Conservation (phyloP, 352 stramenopile genomes). For the Blastocystis sp. region DNA sequence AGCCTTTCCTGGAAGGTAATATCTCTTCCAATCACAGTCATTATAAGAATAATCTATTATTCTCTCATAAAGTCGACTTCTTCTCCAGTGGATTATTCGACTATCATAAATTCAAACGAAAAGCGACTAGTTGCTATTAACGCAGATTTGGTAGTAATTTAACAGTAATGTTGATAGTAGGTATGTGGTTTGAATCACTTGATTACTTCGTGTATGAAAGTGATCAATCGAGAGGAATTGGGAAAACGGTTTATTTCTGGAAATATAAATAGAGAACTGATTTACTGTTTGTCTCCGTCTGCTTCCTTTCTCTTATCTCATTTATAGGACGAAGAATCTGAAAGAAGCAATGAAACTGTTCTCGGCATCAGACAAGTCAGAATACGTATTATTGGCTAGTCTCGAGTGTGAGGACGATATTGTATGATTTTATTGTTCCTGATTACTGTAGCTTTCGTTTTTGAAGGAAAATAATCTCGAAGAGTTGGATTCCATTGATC, state of each 20-base stretch:
- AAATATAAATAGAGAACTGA: constrained; percentile 29
- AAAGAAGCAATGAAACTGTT: constrained; percentile 44
- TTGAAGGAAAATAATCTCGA: neutral
- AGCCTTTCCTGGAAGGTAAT: neutral
- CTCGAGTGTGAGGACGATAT: constrained; percentile 30
- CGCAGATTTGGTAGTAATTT: constrained; percentile 22
- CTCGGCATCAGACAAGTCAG: neutral
- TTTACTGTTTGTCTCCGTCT: constrained; percentile 50
- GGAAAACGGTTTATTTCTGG: constrained; percentile 55
- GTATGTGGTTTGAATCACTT: constrained; percentile 40
- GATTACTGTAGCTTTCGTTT: neutral
- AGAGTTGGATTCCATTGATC: neutral
- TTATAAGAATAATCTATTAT: neutral
- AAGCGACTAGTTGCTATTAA: constrained; percentile 30
- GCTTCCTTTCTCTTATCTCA: neutral
- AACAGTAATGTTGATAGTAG: neutral
- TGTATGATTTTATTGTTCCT: neutral
- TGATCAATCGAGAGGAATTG: constrained; percentile 24
- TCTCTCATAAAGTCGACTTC: neutral
- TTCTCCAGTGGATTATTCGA: neutral
- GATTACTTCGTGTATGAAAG: constrained; percentile 37
- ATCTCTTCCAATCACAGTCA: neutral
- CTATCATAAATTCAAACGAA: neutral
- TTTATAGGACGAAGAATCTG: constrained; percentile 35
- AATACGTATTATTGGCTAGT: neutral